Evolutionary conservation across 2,329 filamentous ascomycete genomes (phyloP), one percentile per base, ranked within the genome.

Genomic region (Basipetospora chlamydospora): DNA sequence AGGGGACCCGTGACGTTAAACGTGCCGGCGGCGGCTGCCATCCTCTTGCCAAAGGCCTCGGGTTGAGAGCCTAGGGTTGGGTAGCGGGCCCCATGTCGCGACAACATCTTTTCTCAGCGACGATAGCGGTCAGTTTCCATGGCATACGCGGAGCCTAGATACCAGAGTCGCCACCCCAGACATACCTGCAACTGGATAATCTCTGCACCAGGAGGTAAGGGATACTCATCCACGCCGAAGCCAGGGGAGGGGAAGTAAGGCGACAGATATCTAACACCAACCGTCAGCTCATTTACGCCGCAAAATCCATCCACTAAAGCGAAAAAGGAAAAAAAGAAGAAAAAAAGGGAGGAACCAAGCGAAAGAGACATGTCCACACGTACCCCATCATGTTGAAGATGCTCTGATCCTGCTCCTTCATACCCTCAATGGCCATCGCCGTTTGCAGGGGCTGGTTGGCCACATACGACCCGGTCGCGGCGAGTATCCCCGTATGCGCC

Each of bases 381-480:
- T 48, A 63, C 33, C 77, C 81, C 64, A 82, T 77, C 48, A 77
- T 61, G 42, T 75, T 65, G 54, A 84, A 85, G 46, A 85, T 80
- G 54, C 72, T 80, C 44, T 66, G 59, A 47, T 77, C 70, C 20
- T 67, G 57, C 2, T 56, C 54, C 33, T 65, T 64, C 56, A 64
- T 62, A 18, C 77, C 77, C 36, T 64, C 50, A 35, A 85, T 78
- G 0, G 80, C 77, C 15, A 79, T 62, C 25, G 73, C 70, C 2
- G 80, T 86, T 58, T 83, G 77, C 39, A 86, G 59, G 33, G 80
- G 80, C 33, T 67, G 60, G 47, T 81, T 81, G 11, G 79, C 75
- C 22, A 77, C 71, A 49, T 74, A 84, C 5, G 73, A 66, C 2
- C 58, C 69, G 7, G 73, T 65, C 43, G 80, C 79, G 15, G 77